Percentiles rank a stretch among this genome's conserved stretches.
phyloP scores from a whole-genome alignment of 768 basidiomycete species.

The Suillus luteus region DNA sequence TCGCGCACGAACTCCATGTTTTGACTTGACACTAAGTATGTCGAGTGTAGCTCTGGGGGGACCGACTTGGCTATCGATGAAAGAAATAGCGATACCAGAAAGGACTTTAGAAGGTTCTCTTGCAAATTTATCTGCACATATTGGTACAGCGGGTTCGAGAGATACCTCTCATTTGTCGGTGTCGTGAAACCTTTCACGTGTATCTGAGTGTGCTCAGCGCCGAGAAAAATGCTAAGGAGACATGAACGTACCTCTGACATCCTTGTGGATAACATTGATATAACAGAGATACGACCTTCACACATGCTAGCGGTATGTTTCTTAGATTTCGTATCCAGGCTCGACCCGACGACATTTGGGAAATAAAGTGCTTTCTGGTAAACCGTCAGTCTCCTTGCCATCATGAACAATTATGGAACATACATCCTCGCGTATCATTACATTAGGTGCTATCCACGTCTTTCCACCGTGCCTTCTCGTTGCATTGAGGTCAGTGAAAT shows the following conservation, averaged over 20 bases:
- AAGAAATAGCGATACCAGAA: conserved; percentile 86
- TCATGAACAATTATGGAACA: conserved; percentile 31
- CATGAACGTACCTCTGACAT: conserved; percentile 74
- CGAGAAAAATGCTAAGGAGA: conserved; percentile 6
- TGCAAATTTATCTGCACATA: conserved; percentile 90
- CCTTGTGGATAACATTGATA: conserved; percentile 81
- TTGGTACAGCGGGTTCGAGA: conserved; percentile 62
- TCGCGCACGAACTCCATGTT: conserved; percentile 86
- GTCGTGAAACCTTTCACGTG: conserved; percentile 75
- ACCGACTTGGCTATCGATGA: conserved; percentile 67
- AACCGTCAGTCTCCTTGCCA: conserved; percentile 1
- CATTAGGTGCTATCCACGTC: conserved; percentile 89
- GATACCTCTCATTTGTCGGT: conserved; percentile 54
- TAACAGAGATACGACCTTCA: conserved; percentile 71
- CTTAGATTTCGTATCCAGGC: conserved; percentile 53
- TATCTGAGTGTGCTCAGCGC: conserved; percentile 46
- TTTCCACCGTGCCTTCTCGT: conserved; percentile 87
- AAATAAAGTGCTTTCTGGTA: conserved; percentile 87
- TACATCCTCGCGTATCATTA: conserved; percentile 89
- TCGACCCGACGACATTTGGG: conserved; percentile 79
- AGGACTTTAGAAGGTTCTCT: conserved; percentile 89
- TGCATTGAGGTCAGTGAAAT: conserved; percentile 85
- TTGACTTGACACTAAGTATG: conserved; percentile 79
- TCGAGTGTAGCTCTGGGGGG: conserved; percentile 63
- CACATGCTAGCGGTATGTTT: conserved; percentile 81